Evolutionary conservation across 805 yeast species (phyloP).

Genomic region (Ascoidea asiatica): DNA sequence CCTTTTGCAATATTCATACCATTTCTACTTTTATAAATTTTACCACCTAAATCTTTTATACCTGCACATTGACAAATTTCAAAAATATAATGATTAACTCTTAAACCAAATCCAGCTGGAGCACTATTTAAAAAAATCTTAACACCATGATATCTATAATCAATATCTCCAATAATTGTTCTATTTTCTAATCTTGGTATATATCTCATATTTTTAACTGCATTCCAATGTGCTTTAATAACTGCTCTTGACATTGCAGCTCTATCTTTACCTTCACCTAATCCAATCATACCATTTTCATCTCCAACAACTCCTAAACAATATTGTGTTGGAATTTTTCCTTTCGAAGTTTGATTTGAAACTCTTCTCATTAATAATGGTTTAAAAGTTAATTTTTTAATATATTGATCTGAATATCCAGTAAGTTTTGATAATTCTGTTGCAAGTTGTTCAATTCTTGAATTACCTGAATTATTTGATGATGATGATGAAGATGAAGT

Average conservation of each 20-base stretch:
- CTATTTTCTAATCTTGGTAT: slow-evolving; percentile 85
- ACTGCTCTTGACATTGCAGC: slow-evolving; percentile 64
- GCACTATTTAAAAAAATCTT: slow-evolving; percentile 71
- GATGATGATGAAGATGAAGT: too few relatives aligned
- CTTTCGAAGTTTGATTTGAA: slow-evolving; percentile 83
- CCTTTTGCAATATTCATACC: slow-evolving; percentile 91
- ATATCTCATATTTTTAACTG: slow-evolving; percentile 69
- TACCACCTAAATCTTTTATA: slow-evolving; percentile 83
- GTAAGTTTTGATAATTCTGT: slow-evolving; percentile 47
- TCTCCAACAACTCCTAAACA: slow-evolving; percentile 87
- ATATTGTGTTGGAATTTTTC: slow-evolving; percentile 73
- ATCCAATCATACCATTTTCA: slow-evolving; percentile 82
- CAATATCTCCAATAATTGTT: slow-evolving; percentile 77
- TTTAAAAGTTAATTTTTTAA: slow-evolving; percentile 46
- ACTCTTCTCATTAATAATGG: slow-evolving; percentile 69
- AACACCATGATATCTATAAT: slow-evolving; percentile 78
- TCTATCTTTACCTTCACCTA: slow-evolving; percentile 89
- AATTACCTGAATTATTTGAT: too few relatives aligned
- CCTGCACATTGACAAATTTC: slow-evolving; percentile 92
- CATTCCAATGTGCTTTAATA: slow-evolving; percentile 83
- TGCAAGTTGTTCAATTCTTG: slow-evolving; percentile 23
- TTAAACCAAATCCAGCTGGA: slow-evolving; percentile 85
- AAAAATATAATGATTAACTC: slow-evolving; percentile 81
- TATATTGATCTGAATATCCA: slow-evolving; percentile 50
- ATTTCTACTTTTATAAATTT: slow-evolving; percentile 85